Evolutionary conservation across 1,139 yeast genomes (phyloP).

Genomic region (Geotrichum australiense): DNA sequence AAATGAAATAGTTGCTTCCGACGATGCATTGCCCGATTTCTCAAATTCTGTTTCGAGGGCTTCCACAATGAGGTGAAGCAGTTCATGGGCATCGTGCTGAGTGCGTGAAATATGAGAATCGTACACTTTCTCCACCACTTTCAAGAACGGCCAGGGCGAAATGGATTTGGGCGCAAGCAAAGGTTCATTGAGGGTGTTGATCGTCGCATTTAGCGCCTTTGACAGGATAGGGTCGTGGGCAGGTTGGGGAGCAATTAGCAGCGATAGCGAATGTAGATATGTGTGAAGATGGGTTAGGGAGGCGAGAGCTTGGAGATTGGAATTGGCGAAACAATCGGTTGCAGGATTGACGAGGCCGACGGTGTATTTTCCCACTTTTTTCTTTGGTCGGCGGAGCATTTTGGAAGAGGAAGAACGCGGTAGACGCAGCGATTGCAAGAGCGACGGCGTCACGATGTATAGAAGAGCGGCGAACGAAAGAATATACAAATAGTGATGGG

Average conservation of each 20-base stretch:
- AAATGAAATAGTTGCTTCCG: slow-evolving; percentile 31
- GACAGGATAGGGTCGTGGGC: slow-evolving; percentile 21
- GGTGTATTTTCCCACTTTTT: slow-evolving; percentile 66
- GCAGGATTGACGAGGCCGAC: slow-evolving; percentile 77
- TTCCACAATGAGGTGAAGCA: slow-evolving; percentile 72
- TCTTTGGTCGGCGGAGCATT: slow-evolving; percentile 19
- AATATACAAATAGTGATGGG: not conserved
- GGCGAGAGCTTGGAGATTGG: slow-evolving; percentile 81
- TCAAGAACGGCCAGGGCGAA: slow-evolving; percentile 74
- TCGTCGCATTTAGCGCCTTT: slow-evolving; percentile 46
- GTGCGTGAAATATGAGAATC: slow-evolving; percentile 67
- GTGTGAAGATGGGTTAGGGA: no score
- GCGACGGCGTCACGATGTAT: not conserved
- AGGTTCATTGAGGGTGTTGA: slow-evolving; percentile 58
- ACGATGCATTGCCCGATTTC: slow-evolving; percentile 34
- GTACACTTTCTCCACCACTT: slow-evolving; percentile 68
- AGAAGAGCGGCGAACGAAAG: slow-evolving; percentile 1
- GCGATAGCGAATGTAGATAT: not conserved
- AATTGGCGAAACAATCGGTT: slow-evolving; percentile 89
- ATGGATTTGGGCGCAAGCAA: slow-evolving; percentile 48
- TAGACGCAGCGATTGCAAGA: not conserved
- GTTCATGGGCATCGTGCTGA: slow-evolving; percentile 94
- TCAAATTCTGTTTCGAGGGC: slow-evolving; percentile 64
- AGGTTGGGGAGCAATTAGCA: slow-evolving; percentile 4
- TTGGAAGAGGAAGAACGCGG: not conserved